Conservation (phyloP, 2,329 filamentous ascomycete genomes). For the Aureobasidium leucospermi region DNA sequence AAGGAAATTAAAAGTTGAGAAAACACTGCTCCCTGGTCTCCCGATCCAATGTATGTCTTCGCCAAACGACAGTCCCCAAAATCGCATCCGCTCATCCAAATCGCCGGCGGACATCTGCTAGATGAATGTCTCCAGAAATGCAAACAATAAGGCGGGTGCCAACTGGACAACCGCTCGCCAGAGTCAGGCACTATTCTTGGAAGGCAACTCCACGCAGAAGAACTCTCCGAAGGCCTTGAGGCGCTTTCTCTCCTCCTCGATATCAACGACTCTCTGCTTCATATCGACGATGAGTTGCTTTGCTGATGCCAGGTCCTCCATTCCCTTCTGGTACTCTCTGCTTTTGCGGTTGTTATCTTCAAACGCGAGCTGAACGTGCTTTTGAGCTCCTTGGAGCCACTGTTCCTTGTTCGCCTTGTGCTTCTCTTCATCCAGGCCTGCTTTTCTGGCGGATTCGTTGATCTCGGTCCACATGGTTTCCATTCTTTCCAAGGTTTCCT, state of each 20-base stretch:
- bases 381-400: not conserved
- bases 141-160: not conserved
- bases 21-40: too few species aligned
- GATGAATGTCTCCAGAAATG: not conserved
- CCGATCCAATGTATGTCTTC: too few species aligned
- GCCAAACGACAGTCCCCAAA: too few species aligned
- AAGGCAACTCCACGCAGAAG: not conserved
- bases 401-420: not conserved
- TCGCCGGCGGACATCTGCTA: too few species aligned
- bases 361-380: not conserved
- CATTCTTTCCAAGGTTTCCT: not conserved
- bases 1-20: too few species aligned
- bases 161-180: not conserved
- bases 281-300: not conserved
- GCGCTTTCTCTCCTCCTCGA: not conserved
- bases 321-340: not conserved
- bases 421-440: not conserved
- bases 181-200: not conserved
- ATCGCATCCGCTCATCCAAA: too few species aligned
- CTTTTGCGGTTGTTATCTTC: not conserved
- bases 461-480: not conserved
- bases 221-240: not conserved
- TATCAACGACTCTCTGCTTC: not conserved
- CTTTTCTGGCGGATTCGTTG: not conserved
- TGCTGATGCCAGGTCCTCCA: not conserved